A percentile compares a stretch with the other conserved stretches of the same genome.
Conservation (phyloP, 331 rosid genomes). For the Quercus tomentella region DNA sequence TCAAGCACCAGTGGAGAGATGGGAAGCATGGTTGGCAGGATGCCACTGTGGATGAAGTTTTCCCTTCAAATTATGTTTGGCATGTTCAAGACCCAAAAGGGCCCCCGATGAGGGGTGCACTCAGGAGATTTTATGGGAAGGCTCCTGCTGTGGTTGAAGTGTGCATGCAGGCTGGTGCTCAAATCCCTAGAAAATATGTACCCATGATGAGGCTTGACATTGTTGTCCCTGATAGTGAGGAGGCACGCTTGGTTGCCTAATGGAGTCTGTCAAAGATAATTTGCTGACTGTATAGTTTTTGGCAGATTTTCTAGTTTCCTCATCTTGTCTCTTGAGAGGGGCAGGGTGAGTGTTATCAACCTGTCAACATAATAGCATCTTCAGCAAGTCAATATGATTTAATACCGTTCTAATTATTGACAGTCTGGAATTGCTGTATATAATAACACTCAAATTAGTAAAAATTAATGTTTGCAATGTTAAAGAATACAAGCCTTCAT, state of each 20-base stretch:
- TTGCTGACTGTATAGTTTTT: background rate
- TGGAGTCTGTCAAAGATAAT: background rate
- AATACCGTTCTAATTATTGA: background rate
- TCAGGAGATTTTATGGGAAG: slow-evolving; percentile 81
- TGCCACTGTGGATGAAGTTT: slow-evolving; percentile 77
- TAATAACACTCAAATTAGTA: background rate
- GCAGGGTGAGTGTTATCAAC: background rate
- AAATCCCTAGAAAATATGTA: slow-evolving; percentile 51
- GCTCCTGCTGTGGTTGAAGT: slow-evolving; percentile 91
- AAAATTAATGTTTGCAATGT: background rate
- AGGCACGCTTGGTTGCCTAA: slow-evolving; percentile 63
- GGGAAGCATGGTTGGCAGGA: slow-evolving; percentile 99
- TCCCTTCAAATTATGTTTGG: slow-evolving; percentile 93
- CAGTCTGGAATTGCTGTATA: background rate
- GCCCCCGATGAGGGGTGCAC: slow-evolving; percentile 55
- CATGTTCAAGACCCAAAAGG: slow-evolving; percentile 74
- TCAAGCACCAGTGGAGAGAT: slow-evolving; percentile 99
- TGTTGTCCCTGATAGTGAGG: slow-evolving; percentile 77
- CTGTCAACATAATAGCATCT: background rate
- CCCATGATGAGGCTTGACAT: slow-evolving; percentile 99
- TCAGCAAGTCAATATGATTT: background rate
- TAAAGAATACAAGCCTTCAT: background rate
- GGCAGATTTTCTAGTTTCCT: too few species aligned
- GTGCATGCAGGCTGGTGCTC: slow-evolving; percentile 91
- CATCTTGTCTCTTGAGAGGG: too few species aligned